Evolutionary conservation across 805 yeast genomes (phyloP).

Genomic region (Torulaspora microellipsoides): DNA sequence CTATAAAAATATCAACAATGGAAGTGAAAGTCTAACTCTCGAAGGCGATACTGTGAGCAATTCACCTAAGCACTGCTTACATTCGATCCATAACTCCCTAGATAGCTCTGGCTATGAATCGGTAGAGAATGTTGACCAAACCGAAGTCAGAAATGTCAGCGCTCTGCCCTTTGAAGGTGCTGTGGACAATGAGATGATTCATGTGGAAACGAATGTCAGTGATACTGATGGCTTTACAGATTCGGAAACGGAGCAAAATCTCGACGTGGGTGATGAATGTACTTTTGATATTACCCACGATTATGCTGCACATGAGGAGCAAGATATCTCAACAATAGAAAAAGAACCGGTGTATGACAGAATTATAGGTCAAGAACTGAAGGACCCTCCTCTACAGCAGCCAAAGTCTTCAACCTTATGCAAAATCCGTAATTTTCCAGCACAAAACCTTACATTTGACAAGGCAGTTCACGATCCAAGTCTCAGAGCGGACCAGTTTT

Average conservation of each 20-base stretch:
- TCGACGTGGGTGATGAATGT: not conserved
- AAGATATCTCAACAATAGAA: not conserved
- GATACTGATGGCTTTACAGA: not conserved
- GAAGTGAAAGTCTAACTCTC: not conserved
- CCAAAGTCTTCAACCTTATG: not conserved
- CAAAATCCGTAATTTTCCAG: not conserved
- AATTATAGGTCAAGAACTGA: not conserved
- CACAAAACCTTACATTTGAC: not conserved
- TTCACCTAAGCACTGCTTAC: not conserved
- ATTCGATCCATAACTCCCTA: not conserved
- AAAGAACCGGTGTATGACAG: not conserved
- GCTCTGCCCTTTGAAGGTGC: not conserved
- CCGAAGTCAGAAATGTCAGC: not conserved
- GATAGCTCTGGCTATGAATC: not conserved
- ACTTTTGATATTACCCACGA: not conserved
- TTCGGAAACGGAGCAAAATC: not conserved
- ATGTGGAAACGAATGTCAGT: not conserved
- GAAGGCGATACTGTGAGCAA: not conserved
- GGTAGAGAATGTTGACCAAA: not conserved
- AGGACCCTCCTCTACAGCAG: not conserved
- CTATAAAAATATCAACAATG: not conserved
- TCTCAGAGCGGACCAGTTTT: too few species aligned
- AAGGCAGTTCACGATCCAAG: not conserved
- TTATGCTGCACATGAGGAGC: not conserved
- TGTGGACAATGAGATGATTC: not conserved